Evolutionary conservation across 2,329 filamentous ascomycete species (phyloP).

Genomic region (Paracamarosporium sp.): DNA sequence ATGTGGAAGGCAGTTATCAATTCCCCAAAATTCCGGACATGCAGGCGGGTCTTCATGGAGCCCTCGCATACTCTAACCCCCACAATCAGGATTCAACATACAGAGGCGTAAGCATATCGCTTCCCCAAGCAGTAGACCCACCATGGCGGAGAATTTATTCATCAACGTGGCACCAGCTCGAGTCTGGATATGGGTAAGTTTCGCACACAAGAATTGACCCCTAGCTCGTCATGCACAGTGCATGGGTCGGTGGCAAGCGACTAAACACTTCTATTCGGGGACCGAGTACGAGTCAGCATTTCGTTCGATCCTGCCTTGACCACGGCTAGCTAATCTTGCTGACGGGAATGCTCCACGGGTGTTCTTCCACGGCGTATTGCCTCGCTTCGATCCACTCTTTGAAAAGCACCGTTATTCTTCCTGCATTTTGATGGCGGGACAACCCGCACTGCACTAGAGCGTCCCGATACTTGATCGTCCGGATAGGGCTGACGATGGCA

Average conservation of each 20-base stretch:
- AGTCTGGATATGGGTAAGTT: background rate
- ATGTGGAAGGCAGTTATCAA: background rate
- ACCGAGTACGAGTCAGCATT: background rate
- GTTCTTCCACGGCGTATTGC: slow-evolving; percentile 1
- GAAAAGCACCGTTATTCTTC: background rate
- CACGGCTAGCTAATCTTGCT: background rate
- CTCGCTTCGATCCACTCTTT: slow-evolving; percentile 1
- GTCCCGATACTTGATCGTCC: background rate
- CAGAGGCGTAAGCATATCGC: background rate
- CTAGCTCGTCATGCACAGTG: background rate
- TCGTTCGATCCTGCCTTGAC: background rate
- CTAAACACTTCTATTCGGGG: background rate
- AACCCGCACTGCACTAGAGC: background rate
- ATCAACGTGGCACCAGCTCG: background rate
- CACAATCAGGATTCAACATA: background rate
- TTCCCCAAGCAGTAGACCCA: background rate
- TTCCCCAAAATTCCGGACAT: background rate
- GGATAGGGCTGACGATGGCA: slow-evolving; percentile 5
- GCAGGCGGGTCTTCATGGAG: background rate
- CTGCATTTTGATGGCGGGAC: background rate
- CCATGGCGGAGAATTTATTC: background rate
- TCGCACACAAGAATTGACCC: background rate
- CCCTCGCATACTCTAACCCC: background rate
- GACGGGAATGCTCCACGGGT: background rate
- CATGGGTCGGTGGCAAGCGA: background rate